Evolutionary conservation across 352 stramenopile genomes (phyloP).

Genomic region (Phytophthora ramorum): DNA sequence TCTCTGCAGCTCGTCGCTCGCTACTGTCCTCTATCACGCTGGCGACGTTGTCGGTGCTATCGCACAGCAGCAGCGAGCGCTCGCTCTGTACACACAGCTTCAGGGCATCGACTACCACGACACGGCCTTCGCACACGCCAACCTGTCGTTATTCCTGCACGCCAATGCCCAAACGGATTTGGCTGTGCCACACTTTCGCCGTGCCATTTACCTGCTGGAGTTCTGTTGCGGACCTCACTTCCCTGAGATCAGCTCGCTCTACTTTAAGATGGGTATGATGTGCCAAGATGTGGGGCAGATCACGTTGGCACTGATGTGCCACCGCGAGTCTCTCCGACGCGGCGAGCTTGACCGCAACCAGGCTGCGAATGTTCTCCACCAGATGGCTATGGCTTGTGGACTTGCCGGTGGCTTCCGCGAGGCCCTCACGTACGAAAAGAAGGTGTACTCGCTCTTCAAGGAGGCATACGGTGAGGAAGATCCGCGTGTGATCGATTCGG

Average conservation of each 20-base stretch:
- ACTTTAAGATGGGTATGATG: constrained; percentile 96
- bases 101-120: constrained; percentile 94
- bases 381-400: constrained; percentile 86
- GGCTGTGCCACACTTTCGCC: constrained; percentile 90
- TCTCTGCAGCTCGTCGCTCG: constrained; percentile 92
- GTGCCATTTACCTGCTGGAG: constrained; percentile 94
- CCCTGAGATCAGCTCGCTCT: constrained; percentile 87
- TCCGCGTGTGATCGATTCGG: constrained; percentile 78
- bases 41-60: constrained; percentile 91
- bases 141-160: constrained; percentile 93
- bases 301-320: constrained; percentile 87
- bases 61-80: constrained; percentile 87
- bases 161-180: constrained; percentile 85
- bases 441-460: constrained; percentile 85
- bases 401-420: constrained; percentile 86
- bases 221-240: constrained; percentile 91
- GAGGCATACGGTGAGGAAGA: constrained; percentile 86
- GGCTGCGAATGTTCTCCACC: constrained; percentile 87
- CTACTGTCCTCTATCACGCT: constrained; percentile 93
- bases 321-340: constrained; percentile 87
- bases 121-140: constrained; percentile 91
- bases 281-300: constrained; percentile 93
- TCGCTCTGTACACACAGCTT: constrained; percentile 94
- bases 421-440: constrained; percentile 91
- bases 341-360: constrained; percentile 89